Conservation (phyloP, 352 stramenopile species). For the Globisporangium iwayamae region DNA sequence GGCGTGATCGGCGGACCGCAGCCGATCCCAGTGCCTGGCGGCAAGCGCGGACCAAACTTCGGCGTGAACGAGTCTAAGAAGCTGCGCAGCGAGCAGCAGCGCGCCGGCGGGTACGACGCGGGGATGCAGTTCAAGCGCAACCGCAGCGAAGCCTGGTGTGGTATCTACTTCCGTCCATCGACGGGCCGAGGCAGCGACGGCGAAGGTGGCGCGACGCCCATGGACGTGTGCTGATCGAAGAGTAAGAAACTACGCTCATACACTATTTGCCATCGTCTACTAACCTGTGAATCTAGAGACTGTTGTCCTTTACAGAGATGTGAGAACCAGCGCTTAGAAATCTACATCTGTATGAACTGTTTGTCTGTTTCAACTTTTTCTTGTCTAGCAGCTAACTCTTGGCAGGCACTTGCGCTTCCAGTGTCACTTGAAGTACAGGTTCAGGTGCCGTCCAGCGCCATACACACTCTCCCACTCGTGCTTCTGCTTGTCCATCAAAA, state of each 20-base stretch:
- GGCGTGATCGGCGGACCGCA: slow-evolving; percentile 69
- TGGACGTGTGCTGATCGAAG: slow-evolving; percentile 47
- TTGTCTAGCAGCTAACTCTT: slow-evolving; percentile 1
- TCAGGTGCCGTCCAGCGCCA: slow-evolving; percentile 30
- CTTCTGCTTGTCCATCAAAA: slow-evolving; percentile 21
- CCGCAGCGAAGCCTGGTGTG: slow-evolving; percentile 70
- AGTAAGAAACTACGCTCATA: background rate
- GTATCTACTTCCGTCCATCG: slow-evolving; percentile 67
- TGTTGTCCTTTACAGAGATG: background rate
- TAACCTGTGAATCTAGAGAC: background rate
- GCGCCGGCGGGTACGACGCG: slow-evolving; percentile 74
- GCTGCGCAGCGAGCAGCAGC: slow-evolving; percentile 72
- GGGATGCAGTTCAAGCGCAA: slow-evolving; percentile 80
- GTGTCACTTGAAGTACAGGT: slow-evolving; percentile 48
- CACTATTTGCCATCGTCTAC: slow-evolving; percentile 1
- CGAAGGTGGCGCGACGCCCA: slow-evolving; percentile 24
- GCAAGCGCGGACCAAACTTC: slow-evolving; percentile 76
- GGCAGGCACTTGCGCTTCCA: slow-evolving; percentile 20
- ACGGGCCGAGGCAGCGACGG: slow-evolving; percentile 20
- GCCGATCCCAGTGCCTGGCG: slow-evolving; percentile 69
- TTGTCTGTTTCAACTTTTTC: background rate
- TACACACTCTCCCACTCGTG: slow-evolving; percentile 17
- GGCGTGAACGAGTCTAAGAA: slow-evolving; percentile 79
- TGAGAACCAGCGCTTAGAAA: background rate
- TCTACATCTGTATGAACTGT: background rate